A percentile compares a stretch with the other conserved stretches of the same genome.
Conservation (phyloP, 2,329 filamentous ascomycete genomes). For the Chlorencoelia australis region DNA sequence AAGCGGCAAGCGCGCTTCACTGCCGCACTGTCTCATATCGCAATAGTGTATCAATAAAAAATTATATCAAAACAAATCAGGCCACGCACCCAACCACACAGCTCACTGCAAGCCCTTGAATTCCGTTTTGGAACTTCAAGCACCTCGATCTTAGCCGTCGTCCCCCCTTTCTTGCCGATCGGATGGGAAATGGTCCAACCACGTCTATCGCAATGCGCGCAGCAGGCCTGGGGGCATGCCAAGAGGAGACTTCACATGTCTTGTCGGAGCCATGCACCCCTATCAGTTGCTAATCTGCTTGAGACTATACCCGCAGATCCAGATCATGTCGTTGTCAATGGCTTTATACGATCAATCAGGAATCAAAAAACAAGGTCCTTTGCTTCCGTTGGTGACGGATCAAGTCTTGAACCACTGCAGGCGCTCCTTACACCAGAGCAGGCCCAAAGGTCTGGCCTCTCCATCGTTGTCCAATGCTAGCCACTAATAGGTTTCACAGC, state of each 20-base stretch:
- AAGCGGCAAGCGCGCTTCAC: too few species aligned
- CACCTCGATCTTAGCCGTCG: too few species aligned
- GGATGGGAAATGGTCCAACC: slow-evolving; percentile 4
- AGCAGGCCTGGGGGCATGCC: background rate
- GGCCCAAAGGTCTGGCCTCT: slow-evolving; percentile 13
- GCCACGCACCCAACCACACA: too few species aligned
- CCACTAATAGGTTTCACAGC: slow-evolving; percentile 36
- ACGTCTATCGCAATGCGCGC: slow-evolving; percentile 1
- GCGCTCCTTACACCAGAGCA: slow-evolving; percentile 22
- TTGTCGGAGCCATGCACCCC: background rate
- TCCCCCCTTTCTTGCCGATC: too few species aligned
- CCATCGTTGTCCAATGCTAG: slow-evolving; percentile 1
- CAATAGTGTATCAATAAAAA: too few species aligned
- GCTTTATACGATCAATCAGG: slow-evolving; percentile 74
- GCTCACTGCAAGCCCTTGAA: too few species aligned
- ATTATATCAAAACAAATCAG: too few species aligned
- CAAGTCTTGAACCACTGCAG: slow-evolving; percentile 68
- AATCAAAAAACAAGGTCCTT: slow-evolving; percentile 81
- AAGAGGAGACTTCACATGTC: slow-evolving; percentile 1
- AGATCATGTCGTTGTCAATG: slow-evolving; percentile 53
- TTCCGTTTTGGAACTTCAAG: too few species aligned
- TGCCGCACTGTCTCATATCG: too few species aligned
- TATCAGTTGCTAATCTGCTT: slow-evolving; percentile 46
- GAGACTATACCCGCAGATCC: slow-evolving; percentile 37
- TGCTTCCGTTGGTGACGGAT: slow-evolving; percentile 79